Percentiles rank a stretch among this genome's conserved stretches.
These are phyloP conservation scores for Phytophthora sp. DNA, from an alignment of 352 stramenopile species.

Conservation along the genomic window DNA sequence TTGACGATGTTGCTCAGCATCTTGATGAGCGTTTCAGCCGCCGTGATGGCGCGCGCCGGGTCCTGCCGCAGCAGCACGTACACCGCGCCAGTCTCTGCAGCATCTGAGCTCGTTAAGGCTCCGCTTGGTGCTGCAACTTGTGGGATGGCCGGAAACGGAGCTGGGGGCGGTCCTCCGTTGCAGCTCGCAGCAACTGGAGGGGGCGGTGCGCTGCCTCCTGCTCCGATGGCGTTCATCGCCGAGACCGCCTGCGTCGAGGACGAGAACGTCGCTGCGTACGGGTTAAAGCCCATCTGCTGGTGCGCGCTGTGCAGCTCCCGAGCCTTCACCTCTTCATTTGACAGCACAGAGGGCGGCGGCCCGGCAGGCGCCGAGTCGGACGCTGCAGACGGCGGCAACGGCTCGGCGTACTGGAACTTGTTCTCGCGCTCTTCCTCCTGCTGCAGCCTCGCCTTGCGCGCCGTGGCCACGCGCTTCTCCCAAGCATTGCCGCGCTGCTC, in stretches of 20 bases:
- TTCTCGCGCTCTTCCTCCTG: constrained; percentile 57
- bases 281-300: constrained; percentile 73
- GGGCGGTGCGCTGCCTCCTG: neutral
- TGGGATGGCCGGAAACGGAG: constrained; percentile 23
- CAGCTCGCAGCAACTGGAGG: neutral
- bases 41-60: constrained; percentile 48
- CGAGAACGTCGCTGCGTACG: constrained; percentile 70
- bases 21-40: constrained; percentile 71
- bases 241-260: constrained; percentile 63
- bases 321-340: constrained; percentile 69
- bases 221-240: constrained; percentile 61
- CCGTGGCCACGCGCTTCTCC: constrained; percentile 72
- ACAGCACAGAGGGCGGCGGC: constrained; percentile 39
- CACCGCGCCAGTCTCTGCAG: constrained; percentile 46
- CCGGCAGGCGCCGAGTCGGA: neutral
- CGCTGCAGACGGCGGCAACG: neutral
- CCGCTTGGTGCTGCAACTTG: constrained; percentile 1
- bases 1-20: constrained; percentile 72
- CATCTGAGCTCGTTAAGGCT: neutral
- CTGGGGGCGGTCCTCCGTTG: constrained; percentile 14
- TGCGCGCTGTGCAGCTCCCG: constrained; percentile 64
- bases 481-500: constrained; percentile 65
- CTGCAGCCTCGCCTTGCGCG: constrained; percentile 53
- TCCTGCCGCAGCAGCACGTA: constrained; percentile 73
- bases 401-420: constrained; percentile 41